A percentile compares a stretch with the other conserved stretches of the same genome.
These are phyloP conservation scores for Zoysia pacifica DNA, from an alignment of 176 grass and related monocot genomes.

Conservation along the genomic window DNA sequence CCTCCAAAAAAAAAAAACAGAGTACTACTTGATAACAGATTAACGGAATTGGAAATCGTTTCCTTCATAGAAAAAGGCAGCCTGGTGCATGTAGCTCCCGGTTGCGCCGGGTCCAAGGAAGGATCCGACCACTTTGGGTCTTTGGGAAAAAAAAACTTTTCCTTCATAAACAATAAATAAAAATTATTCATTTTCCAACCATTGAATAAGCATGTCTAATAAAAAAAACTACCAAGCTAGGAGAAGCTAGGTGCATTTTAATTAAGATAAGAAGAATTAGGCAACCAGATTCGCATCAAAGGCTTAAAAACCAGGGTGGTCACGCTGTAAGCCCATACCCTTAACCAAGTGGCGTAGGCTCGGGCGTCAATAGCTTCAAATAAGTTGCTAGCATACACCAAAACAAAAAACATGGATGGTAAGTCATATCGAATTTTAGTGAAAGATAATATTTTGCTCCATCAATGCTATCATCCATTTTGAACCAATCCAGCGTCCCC, in stretches of 20 bases:
- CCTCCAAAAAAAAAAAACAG: too few relatives aligned
- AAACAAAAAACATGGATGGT: not conserved
- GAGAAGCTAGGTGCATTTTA: not conserved
- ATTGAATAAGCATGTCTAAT: conserved; percentile 12
- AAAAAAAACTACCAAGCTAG: not conserved
- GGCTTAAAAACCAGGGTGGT: not conserved
- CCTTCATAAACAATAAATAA: not conserved
- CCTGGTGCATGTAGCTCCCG: too few relatives aligned
- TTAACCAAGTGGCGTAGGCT: not conserved
- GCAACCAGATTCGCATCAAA: not conserved
- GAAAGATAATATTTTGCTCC: not conserved
- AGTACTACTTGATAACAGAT: not conserved
- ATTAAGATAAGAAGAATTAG: not conserved
- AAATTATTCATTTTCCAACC: not conserved
- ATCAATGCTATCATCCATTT: conserved; percentile 5
- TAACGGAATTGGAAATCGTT: too few relatives aligned
- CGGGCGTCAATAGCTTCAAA: not conserved
- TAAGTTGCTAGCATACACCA: not conserved
- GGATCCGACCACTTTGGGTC: too few relatives aligned
- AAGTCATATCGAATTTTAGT: not conserved
- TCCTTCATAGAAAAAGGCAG: too few relatives aligned
- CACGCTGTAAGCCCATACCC: not conserved
- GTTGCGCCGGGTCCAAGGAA: too few relatives aligned
- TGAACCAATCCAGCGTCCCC: not conserved
- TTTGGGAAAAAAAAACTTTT: too few relatives aligned